phyloP scores from a whole-genome alignment of 1,284 basidiomycete species.

The Inonotus hispidus region DNA sequence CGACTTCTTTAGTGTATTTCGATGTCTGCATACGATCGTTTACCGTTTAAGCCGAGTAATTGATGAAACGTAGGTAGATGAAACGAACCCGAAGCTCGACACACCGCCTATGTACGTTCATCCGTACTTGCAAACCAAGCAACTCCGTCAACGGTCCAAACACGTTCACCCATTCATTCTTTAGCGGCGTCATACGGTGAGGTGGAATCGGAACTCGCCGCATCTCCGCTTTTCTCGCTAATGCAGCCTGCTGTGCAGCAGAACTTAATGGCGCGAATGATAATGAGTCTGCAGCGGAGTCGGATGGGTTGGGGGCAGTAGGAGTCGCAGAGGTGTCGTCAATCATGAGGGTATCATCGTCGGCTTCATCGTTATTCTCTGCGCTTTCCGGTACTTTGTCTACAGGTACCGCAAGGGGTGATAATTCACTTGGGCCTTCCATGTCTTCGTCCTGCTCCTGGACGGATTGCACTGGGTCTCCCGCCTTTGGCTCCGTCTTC shows the following conservation, averaged over 20 bases:
- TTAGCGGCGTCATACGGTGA: constrained; percentile 95
- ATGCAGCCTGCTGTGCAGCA: constrained; percentile 45
- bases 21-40: constrained; percentile 62
- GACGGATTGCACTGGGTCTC: background rate
- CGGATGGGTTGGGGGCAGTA: constrained; percentile 23
- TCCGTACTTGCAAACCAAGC: constrained; percentile 89
- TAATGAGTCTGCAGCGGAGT: constrained; percentile 41
- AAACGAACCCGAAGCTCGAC: constrained; percentile 86
- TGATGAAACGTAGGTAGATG: background rate
- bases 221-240: constrained; percentile 66
- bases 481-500: constrained; percentile 9
- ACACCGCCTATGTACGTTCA: constrained; percentile 86
- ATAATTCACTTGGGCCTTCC: background rate
- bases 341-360: constrained; percentile 62
- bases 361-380: constrained; percentile 21
- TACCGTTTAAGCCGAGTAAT: constrained; percentile 4
- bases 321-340: constrained; percentile 42
- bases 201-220: constrained; percentile 88
- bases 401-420: background rate
- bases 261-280: constrained; percentile 61
- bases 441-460: constrained; percentile 13
- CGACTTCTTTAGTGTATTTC: constrained; percentile 87
- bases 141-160: constrained; percentile 97
- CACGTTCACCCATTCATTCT: constrained; percentile 96
- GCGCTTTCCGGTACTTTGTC: background rate